These are phyloP conservation scores for Tuber magnatum DNA, from an alignment of 495 filamentous ascomycete genomes.

Conservation along the genomic window DNA sequence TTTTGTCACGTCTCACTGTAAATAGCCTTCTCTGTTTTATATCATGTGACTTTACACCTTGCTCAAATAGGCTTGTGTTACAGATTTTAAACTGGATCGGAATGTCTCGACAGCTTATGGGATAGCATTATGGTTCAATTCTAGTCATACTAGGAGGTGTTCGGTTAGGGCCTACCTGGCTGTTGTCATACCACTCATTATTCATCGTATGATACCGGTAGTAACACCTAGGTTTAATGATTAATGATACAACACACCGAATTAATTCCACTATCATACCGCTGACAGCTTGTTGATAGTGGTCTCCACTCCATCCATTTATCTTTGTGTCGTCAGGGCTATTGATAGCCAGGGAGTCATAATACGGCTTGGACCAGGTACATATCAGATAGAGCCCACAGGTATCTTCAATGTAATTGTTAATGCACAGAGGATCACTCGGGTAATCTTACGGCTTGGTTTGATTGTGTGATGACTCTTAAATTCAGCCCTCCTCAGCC, in stretches of 20 bases:
- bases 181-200: slow-evolving; percentile 69
- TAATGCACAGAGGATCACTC: background rate
- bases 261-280: slow-evolving; percentile 41
- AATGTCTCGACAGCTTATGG: background rate
- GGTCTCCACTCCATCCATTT: slow-evolving; percentile 61
- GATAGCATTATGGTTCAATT: background rate
- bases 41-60: too few relatives aligned
- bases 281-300: slow-evolving; percentile 69
- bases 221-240: slow-evolving; percentile 40
- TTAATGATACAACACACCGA: background rate
- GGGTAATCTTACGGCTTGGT: slow-evolving; percentile 61
- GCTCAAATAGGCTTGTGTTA: too few relatives aligned
- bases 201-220: too few relatives aligned
- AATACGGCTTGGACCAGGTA: slow-evolving; percentile 61
- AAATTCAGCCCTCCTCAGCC: slow-evolving; percentile 52
- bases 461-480: slow-evolving; percentile 63
- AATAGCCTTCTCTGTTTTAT: too few relatives aligned
- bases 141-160: background rate
- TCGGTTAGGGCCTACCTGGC: slow-evolving; percentile 37
- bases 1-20: too few relatives aligned
- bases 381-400: slow-evolving; percentile 39
- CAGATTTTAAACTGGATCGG: too few relatives aligned
- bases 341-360: slow-evolving; percentile 57
- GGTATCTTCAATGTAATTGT: slow-evolving; percentile 13
- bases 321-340: slow-evolving; percentile 53